Base-by-base conservation (phyloP, 2,329 filamentous ascomycete genomes). In the Domatiomyces catenatus region DNA sequence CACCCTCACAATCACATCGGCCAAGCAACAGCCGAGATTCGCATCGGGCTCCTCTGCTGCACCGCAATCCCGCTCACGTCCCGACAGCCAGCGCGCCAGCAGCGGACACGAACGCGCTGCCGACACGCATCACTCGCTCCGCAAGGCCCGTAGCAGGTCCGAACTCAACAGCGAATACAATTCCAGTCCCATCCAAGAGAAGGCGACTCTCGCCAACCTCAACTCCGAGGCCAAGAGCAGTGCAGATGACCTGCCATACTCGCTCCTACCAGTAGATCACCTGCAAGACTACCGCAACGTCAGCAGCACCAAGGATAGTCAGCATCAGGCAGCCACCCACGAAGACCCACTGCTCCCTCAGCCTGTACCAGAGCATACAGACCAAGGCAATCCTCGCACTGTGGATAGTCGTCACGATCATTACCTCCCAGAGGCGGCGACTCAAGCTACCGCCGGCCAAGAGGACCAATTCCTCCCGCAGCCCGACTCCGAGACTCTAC, bases 111-210 rank as follows among this genome's bases (percentile, higher is more conserved):
- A 32, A 7, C 28, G 28, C 7, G 3, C 28, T 32, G 8, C 28
- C 8, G 8, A 32, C 8, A 2, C 12, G 3, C 28, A 10, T 39
- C 32, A 39, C 3, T 53, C 51, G 8, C 46, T 53, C n/a, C 45
- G 51, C 17, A 53, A 53, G 26, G 46, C 47, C 20, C 48, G 48
- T 8, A 50, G 48, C 15, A 26, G 51, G 12, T 48, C 51, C 6
- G 51, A 48, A 47, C 46, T 50, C 19, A 47, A 48, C 2, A 50
- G 43, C n/a, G 51, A 53, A 28, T 53, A 53, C 46, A 45, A 15
- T 10, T 46, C 42, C 6, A 39, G 48, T 12, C 28, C 45, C 8
- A 22, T 17, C 2, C 22, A 20, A 18, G 8, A 44, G 26, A 36
- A 22, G 19, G 4, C 47, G 15, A 39, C 32, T 15, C 32, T 39